Percentiles rank a stretch among this genome's conserved stretches.
These are phyloP conservation scores for Alternaria consortialis DNA, from an alignment of 2,329 filamentous ascomycete genomes.

Conservation along the genomic window DNA sequence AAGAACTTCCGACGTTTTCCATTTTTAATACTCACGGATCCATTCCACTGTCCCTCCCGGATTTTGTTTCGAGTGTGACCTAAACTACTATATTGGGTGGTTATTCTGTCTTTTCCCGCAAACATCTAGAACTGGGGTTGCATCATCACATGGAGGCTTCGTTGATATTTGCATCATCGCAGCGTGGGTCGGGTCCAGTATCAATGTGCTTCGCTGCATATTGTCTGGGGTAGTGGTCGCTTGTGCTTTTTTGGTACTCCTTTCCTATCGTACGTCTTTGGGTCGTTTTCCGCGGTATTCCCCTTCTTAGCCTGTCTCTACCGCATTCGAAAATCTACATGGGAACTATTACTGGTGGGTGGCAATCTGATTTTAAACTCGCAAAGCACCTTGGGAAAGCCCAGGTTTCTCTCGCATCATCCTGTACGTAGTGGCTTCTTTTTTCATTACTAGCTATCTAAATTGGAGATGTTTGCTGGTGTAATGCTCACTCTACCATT, in stretches of 20 bases:
- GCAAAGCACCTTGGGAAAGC: slow-evolving; percentile 19
- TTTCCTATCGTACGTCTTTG: slow-evolving; percentile 20
- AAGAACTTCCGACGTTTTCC: slow-evolving; percentile 28
- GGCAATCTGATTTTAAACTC: slow-evolving; percentile 27
- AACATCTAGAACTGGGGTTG: slow-evolving; percentile 37
- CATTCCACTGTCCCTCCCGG: slow-evolving; percentile 14
- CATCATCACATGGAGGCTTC: slow-evolving; percentile 35
- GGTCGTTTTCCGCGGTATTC: slow-evolving; percentile 23
- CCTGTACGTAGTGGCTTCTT: slow-evolving; percentile 17
- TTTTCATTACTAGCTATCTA: slow-evolving; percentile 16
- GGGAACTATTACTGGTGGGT: slow-evolving; percentile 26
- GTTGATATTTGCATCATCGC: slow-evolving; percentile 36
- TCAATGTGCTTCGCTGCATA: slow-evolving; percentile 33
- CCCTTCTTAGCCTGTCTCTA: slow-evolving; percentile 23
- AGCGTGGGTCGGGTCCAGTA: slow-evolving; percentile 32
- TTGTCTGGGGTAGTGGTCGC: slow-evolving; percentile 35
- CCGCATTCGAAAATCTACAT: slow-evolving; percentile 14
- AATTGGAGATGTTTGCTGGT: slow-evolving; percentile 26
- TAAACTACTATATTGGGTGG: slow-evolving; percentile 35
- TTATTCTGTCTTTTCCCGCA: slow-evolving; percentile 34
- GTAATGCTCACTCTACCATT: slow-evolving; percentile 7
- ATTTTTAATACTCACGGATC: slow-evolving; percentile 16
- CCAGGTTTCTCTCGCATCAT: slow-evolving; percentile 21
- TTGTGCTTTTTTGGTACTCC: slow-evolving; percentile 31
- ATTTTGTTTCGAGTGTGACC: slow-evolving; percentile 11